Evolutionary conservation across 192 early-diverging fungal genomes (phyloP).

Genomic region (Umbelopsis sp.): DNA sequence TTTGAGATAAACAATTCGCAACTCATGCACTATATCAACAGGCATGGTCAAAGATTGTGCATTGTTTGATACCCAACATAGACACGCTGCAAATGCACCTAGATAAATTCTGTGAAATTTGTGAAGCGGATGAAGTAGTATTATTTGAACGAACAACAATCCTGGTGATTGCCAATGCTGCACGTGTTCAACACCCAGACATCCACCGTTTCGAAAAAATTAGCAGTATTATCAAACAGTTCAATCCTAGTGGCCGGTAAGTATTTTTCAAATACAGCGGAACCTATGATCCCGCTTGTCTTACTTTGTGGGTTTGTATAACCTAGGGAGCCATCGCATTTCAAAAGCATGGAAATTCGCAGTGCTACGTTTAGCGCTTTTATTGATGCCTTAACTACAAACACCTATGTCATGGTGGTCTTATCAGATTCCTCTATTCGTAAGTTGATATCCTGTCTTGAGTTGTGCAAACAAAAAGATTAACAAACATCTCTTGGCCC

Average conservation of each 20-base stretch:
- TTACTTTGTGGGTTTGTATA: too few relatives aligned
- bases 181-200: conserved; percentile 60
- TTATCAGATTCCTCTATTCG: conserved; percentile 81
- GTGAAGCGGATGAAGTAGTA: conserved; percentile 94
- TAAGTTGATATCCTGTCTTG: conserved; percentile 44
- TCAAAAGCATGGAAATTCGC: conserved; percentile 88
- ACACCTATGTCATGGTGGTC: conserved; percentile 86
- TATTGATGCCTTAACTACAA: conserved; percentile 80
- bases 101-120: conserved; percentile 75
- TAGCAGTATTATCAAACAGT: conserved; percentile 90
- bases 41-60: conserved; percentile 98
- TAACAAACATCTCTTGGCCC: not conserved
- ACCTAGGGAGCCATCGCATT: conserved; percentile 61
- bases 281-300: too few relatives aligned
- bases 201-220: conserved; percentile 88
- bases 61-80: conserved; percentile 94
- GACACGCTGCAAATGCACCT: conserved; percentile 76
- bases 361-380: conserved; percentile 72
- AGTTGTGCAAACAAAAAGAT: not conserved
- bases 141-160: conserved; percentile 96
- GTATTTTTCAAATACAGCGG: not conserved
- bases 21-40: conserved; percentile 26
- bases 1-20: too few relatives aligned
- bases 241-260: conserved; percentile 80
- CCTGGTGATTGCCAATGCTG: conserved; percentile 87